Evolutionary conservation across 768 basidiomycete genomes (phyloP).

Genomic region (Hortiboletus campestris): DNA sequence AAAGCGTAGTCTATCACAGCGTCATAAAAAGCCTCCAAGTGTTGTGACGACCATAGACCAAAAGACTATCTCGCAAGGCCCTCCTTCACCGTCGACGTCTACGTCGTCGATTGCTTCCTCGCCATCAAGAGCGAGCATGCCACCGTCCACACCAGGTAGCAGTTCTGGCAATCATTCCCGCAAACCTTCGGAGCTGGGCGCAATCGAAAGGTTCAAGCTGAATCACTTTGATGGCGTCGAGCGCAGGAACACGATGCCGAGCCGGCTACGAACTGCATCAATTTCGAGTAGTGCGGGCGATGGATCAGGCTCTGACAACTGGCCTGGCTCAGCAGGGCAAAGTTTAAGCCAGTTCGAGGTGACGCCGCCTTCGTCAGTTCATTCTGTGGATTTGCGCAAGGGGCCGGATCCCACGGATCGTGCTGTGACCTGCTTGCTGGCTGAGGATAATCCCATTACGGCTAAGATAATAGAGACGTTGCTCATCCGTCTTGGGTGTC

Average conservation of each 20-base stretch:
- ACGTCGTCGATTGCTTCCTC: slow-evolving; percentile 90
- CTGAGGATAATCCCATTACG: slow-evolving; percentile 97
- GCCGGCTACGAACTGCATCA: slow-evolving; percentile 82
- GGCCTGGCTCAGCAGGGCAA: slow-evolving; percentile 58
- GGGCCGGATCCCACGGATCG: slow-evolving; percentile 79
- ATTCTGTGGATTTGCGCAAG: slow-evolving; percentile 76
- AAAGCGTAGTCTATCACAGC: slow-evolving; percentile 77
- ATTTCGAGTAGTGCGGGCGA: slow-evolving; percentile 81
- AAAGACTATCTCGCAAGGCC: slow-evolving; percentile 64
- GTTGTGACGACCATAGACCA: slow-evolving; percentile 71
- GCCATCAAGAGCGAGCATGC: slow-evolving; percentile 71
- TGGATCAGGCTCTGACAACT: slow-evolving; percentile 73
- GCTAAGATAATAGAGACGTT: slow-evolving; percentile 97
- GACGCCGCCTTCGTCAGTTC: slow-evolving; percentile 83
- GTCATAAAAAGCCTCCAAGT: slow-evolving; percentile 76
- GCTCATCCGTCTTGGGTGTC: slow-evolving; percentile 89
- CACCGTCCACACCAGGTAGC: slow-evolving; percentile 70
- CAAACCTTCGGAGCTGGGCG: slow-evolving; percentile 87
- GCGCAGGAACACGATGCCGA: slow-evolving; percentile 82
- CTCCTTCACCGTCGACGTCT: slow-evolving; percentile 90
- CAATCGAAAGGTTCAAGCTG: slow-evolving; percentile 85
- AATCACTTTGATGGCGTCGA: slow-evolving; percentile 76
- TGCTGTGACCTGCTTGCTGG: slow-evolving; percentile 89
- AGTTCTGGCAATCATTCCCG: slow-evolving; percentile 57
- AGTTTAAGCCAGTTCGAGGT: slow-evolving; percentile 51